Evolutionary conservation across 129 eudicot species (phyloP), one percentile per base, ranked within the genome.

Genomic region (Ambrosia artemisiifolia): DNA sequence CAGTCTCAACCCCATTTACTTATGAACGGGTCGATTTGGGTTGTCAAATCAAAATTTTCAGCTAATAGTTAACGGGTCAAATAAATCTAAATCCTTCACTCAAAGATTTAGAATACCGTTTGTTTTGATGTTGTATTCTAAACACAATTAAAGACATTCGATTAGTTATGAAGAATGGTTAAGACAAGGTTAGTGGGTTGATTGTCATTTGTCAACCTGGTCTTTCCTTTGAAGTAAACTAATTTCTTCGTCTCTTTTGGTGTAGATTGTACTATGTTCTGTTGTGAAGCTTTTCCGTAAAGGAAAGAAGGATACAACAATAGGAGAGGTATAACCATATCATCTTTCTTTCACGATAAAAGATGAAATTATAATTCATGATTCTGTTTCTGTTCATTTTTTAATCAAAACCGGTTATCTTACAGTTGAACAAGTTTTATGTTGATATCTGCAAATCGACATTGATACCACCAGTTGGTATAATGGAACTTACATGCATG

Each of bases 191-290:
- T 36, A 34, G 16, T 6, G 73, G 34, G 4, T 16, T 53, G 54
- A 6, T 14, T n/a, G 5, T 12, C 60, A 61, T 3, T 14, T n/a
- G 5, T 12, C 60, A 61, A 6, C 43, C 11, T 14, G 28, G 4
- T 62, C 53, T 42, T 65, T 72, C 2, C 14, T 28, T 19, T 72
- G 13, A 72, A 67, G 48, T 56, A 24, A 24, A 33, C 60, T 73
- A 63, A 78, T 51, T 51, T 38, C 36, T 46, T 6, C 11, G 14
- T 38, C 51, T 50, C 53, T 70, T 72, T 74, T 80, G 73, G 42
- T 59, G 55, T 85, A 95, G 99, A 86, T 95, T 66, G 77, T 95
- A 55, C 95, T 95, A 2, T 95, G 99, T 79, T 95, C 99, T 42
- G 90, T 88, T 24, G 96, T 85, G 75, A 91, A 88, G 91, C 92